These are phyloP conservation scores for Aspergillus intermedius DNA, from an alignment of 2,329 filamentous ascomycete species.

Conservation along the genomic window DNA sequence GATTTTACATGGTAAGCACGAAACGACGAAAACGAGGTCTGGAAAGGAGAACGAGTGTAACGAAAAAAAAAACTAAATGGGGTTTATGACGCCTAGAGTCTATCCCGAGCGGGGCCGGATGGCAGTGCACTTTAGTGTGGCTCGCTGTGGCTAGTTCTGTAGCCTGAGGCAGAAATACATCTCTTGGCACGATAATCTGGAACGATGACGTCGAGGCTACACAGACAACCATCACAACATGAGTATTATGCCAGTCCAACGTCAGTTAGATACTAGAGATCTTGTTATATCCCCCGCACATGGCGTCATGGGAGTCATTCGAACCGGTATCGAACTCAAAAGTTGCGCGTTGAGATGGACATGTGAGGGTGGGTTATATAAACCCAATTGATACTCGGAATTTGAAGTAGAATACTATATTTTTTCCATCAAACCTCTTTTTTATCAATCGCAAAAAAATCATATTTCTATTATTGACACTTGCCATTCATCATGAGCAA, in stretches of 20 bases:
- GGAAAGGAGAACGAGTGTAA: too few relatives aligned
- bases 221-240: not conserved
- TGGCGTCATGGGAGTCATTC: not conserved
- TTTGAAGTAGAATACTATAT: not conserved
- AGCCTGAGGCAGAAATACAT: too few relatives aligned
- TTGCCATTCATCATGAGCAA: slow-evolving; percentile 36
- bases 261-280: not conserved
- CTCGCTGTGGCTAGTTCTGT: too few relatives aligned
- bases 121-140: too few relatives aligned
- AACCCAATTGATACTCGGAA: not conserved
- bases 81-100: too few relatives aligned
- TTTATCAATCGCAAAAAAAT: too few relatives aligned
- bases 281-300: not conserved
- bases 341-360: not conserved
- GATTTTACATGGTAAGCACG: too few relatives aligned
- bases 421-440: not conserved
- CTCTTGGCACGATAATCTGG: not conserved
- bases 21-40: too few relatives aligned
- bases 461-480: not conserved
- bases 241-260: not conserved
- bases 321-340: not conserved
- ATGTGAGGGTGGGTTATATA: not conserved
- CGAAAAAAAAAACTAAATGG: too few relatives aligned
- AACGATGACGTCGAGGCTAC: not conserved
- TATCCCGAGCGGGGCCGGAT: too few relatives aligned